phyloP scores from a whole-genome alignment of 768 basidiomycete genomes.

The Saitozyma podzolica region DNA sequence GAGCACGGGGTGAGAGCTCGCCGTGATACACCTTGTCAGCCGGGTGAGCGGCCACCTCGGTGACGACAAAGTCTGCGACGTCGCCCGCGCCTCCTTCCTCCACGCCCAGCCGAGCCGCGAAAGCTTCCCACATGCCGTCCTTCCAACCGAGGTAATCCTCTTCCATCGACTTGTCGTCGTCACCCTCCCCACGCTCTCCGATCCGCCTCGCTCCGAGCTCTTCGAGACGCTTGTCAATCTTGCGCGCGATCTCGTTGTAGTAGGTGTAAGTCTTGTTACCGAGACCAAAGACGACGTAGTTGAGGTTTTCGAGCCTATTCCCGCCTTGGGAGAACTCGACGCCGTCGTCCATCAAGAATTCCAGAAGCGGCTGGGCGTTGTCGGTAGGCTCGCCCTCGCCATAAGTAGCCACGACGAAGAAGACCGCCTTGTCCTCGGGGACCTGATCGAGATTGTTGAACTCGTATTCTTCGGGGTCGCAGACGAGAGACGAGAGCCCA shows the following conservation, averaged over 20 bases:
- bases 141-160: conserved; percentile 99
- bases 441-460: conserved; percentile 92
- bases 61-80: conserved; percentile 87
- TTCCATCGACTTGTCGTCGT: conserved; percentile 99
- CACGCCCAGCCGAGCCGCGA: conserved; percentile 76
- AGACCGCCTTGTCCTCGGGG: conserved; percentile 79
- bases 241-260: conserved; percentile 84
- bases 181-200: conserved; percentile 89
- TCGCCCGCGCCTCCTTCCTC: conserved; percentile 97
- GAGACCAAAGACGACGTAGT: conserved; percentile 91
- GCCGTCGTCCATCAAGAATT: conserved; percentile 80
- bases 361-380: conserved; percentile 91
- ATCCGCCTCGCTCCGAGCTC: conserved; percentile 82
- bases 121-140: conserved; percentile 92
- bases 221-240: conserved; percentile 69
- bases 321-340: conserved; percentile 74
- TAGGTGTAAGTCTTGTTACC: conserved; percentile 79
- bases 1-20: conserved; percentile 91
- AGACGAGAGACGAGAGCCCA: conserved; percentile 90
- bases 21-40: conserved; percentile 91
- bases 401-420: conserved; percentile 98
- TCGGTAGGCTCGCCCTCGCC: conserved; percentile 99
- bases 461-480: conserved; percentile 98
- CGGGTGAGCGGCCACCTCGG: conserved; percentile 67
- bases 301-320: conserved; percentile 74